Conservation (phyloP, 1,139 yeast genomes). For the Lizanozyma gosingica region DNA sequence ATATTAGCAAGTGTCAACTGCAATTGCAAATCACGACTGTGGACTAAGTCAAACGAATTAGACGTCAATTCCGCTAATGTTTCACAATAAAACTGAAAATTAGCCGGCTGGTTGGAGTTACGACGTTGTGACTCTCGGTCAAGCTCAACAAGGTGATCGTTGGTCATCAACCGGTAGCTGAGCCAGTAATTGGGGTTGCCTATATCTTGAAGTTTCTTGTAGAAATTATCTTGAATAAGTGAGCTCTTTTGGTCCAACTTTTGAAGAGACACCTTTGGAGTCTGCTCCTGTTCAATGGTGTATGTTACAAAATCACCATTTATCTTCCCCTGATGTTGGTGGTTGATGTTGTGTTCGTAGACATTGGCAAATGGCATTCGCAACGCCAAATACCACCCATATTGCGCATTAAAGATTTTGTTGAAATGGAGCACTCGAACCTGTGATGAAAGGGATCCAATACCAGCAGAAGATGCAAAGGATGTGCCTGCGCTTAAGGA, state of each 20-base stretch:
- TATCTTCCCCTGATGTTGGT: not conserved
- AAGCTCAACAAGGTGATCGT: not conserved
- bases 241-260: not conserved
- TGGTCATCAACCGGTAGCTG: not conserved
- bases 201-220: not conserved
- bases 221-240: not conserved
- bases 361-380: not conserved
- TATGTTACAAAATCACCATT: not conserved
- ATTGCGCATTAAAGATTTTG: not conserved
- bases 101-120: not conserved
- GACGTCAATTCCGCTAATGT: constrained; percentile 13
- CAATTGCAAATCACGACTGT: constrained; percentile 25
- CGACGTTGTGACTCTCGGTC: not conserved
- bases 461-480: not conserved
- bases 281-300: not conserved
- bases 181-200: not conserved
- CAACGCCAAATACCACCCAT: not conserved
- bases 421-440: not conserved
- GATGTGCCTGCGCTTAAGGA: not conserved
- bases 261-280: not conserved
- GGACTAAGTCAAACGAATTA: constrained; percentile 28
- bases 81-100: not conserved
- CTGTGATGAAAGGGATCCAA: not conserved
- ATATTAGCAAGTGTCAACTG: constrained; percentile 23
- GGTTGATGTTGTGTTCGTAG: not conserved